Base-by-base conservation (phyloP, 1,284 basidiomycete genomes). In the Boletus smithii region DNA sequence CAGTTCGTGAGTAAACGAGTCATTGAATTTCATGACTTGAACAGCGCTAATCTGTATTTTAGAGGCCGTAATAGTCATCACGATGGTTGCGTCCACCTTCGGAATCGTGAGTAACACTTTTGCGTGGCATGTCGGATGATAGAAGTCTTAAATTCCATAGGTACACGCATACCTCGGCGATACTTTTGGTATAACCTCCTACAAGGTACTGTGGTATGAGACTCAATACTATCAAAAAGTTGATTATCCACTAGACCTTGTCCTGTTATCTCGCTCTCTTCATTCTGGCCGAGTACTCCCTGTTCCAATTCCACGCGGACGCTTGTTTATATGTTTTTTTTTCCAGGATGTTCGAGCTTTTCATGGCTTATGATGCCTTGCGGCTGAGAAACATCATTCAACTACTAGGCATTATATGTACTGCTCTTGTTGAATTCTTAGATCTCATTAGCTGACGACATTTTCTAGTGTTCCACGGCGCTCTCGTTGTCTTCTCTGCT, bases 251-350 rank as follows among this genome's bases (percentile, higher is more conserved):
- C 24, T 24, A 90, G 85, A 91, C 88, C n/a, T 65, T 91, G 52
- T 82, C 88, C 53, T 90, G 88, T 64, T 91, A 89, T 65, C 77
- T 91, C 8, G 85, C 85, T 3, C 72, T 91, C 11, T 91, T 89
- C 65, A 80, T 81, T 30, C 72, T 91, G n/a, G 87, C 84, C 48
- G 87, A 88, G 88, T 87, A 63, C 45, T 76, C 63, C 23, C 16
- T 46, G 5, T 46, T 22, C 23, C 20, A 16, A 31, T n/a, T 11
- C 20, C 14, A 2, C 22, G 20, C 24, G 5, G 14, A 14, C 17
- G 26, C 36, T 26, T 40, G 23, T 31, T 54, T 27, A 49, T 24
- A 16, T 30, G 22, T 16, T 16, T 34, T 30, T n/a, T 35, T 31
- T 44, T 22, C 55, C 9, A 88, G 86, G 61, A 51, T 87, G 2